Base-by-base conservation (phyloP, 495 filamentous ascomycete species). In the Pseudevernia furfuracea region DNA sequence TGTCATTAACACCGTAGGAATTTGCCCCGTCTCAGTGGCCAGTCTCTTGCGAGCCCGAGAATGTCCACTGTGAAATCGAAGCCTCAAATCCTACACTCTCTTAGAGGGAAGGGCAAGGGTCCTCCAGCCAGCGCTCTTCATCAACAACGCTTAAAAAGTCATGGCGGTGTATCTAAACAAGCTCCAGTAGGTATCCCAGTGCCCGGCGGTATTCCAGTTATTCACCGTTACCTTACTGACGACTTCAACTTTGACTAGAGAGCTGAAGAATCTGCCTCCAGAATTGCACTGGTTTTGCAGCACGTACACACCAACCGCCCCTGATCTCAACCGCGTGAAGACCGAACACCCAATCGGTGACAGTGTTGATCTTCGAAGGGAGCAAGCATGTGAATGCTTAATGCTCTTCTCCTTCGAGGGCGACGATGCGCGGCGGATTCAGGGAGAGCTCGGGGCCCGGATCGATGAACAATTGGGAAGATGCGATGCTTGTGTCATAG, bases 401-500 rank as follows among this genome's bases (percentile, higher is more conserved):
- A 81, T 85, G 32, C 82, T 94, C 41, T 75, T 94, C 44, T 87
- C 85, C 11, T 86, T 86, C 62, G 81, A 81, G 34, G 77, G 81
- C 44, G 83, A 87, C 17, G 82, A 85, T 53, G 84, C 86, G 0
- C 81, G 80, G 39, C 74, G 78, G 39, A 79, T 86, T 69, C 80
- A 86, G 58, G 71, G 75, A 52, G 84, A 85, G 72, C 82, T 92
- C 53, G 79, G 76, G 66, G 67, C 71, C n/a, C 78, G 75, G 38
- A 68, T 88, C 41, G 77, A 83, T 56, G 72, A 75, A 4, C 74
- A 83, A 32, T 77, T 97, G 44, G 82, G 76, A 36, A 82, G 76
- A 43, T 97, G 92, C 75, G 88, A 95, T 67, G 78, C 84, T 48
- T 97, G 92, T 72, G 86, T 91, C 63, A 83, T 84, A 44, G 83